A percentile compares a stretch with the other conserved stretches of the same genome.
Evolutionary conservation across 2,329 filamentous ascomycete genomes (phyloP).

Genomic region (Cercospora sojina): DNA sequence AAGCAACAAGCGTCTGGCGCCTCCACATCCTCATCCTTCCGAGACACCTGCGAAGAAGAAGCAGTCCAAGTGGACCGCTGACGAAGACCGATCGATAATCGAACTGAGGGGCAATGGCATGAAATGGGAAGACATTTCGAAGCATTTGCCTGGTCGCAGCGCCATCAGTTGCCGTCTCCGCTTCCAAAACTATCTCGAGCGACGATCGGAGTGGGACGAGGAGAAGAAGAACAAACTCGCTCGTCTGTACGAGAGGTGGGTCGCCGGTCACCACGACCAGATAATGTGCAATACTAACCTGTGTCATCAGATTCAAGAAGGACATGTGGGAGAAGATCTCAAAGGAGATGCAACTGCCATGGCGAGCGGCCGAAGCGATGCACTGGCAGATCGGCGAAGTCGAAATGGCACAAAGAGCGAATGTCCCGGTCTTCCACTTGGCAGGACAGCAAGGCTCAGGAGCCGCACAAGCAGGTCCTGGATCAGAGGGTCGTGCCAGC

Average conservation of each 20-base stretch:
- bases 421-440: conserved; percentile 77
- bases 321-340: conserved; percentile 98
- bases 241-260: conserved; percentile 88
- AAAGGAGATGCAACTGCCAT: conserved; percentile 91
- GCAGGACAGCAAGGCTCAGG: conserved; percentile 33
- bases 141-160: conserved; percentile 82
- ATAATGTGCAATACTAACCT: conserved; percentile 12
- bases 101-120: conserved; percentile 85
- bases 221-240: conserved; percentile 97
- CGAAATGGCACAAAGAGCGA: conserved; percentile 91
- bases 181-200: conserved; percentile 96
- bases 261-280: conserved; percentile 19
- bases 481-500: conserved; percentile 28
- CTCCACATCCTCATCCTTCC: conserved; percentile 49
- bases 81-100: conserved; percentile 92
- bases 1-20: conserved; percentile 43
- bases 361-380: conserved; percentile 95
- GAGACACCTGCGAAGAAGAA: conserved; percentile 83
- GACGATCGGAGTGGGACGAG: conserved; percentile 92
- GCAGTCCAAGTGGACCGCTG: conserved; percentile 93
- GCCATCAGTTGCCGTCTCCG: conserved; percentile 91
- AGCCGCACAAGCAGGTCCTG: conserved; percentile 24
- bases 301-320: conserved; percentile 75
- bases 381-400: conserved; percentile 94
- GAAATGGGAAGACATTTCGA: conserved; percentile 99